Evolutionary conservation across 257 asterid species (phyloP).

Genomic region (Penstemon newberryi): DNA sequence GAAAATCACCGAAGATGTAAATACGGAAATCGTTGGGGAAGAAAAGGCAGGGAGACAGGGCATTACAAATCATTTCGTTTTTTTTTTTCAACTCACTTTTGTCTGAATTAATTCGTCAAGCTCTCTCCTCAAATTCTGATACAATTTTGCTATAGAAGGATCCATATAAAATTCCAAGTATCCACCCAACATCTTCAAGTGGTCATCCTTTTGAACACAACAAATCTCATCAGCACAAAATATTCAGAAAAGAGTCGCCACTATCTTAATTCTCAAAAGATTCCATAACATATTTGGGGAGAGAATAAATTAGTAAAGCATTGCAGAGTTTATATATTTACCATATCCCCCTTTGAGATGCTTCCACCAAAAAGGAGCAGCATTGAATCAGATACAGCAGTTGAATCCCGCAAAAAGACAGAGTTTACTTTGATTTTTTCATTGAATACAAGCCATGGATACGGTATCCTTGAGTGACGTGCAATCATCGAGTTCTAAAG

Average conservation of each 20-base stretch:
- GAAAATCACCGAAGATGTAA: background rate
- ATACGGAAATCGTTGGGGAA: background rate
- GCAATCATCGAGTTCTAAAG: conserved; percentile 81
- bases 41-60: background rate
- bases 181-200: conserved; percentile 86
- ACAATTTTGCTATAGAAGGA: conserved; percentile 66
- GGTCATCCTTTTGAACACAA: conserved; percentile 66
- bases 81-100: conserved; percentile 56
- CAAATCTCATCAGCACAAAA: conserved; percentile 26
- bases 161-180: conserved; percentile 88
- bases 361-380: conserved; percentile 93
- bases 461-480: conserved; percentile 68
- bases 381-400: conserved; percentile 85
- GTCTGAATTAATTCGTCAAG: conserved; percentile 72
- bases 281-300: background rate
- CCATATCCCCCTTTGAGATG: conserved; percentile 61
- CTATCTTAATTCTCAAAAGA: conserved; percentile 5
- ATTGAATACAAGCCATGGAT: conserved; percentile 94
- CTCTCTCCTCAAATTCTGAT: conserved; percentile 63
- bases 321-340: conserved; percentile 34
- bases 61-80: conserved; percentile 21
- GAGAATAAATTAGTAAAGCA: background rate
- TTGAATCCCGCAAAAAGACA: conserved; percentile 89
- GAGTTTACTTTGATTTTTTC: conserved; percentile 90
- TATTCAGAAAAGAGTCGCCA: background rate